Base-by-base conservation (phyloP, 202 grass and related monocot species). In the Cymbopogon flexuosus region DNA sequence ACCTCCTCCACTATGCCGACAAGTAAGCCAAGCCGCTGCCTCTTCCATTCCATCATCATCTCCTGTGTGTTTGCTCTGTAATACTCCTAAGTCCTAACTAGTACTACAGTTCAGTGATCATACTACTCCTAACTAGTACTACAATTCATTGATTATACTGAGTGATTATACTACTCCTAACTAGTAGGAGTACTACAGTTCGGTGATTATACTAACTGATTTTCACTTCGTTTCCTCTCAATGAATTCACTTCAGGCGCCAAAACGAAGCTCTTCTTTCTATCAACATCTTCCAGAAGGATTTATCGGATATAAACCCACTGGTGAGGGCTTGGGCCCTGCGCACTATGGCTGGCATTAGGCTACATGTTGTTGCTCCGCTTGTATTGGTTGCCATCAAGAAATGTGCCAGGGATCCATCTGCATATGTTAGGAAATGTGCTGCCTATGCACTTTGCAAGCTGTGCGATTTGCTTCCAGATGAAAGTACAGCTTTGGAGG, bases 211-310 rank as follows among this genome's bases (percentile, higher is more conserved):
- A 39, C 39, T 62, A 60, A 72, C 12, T 86, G 10, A 29, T 61
- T 81, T 71, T n/a, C 15, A 16, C 23, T 12, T 16, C 0, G 75
- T 34, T 9, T 56, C 51, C 39, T 5, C 10, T 43, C 81, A 24
- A 33, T 56, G 1, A 52, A 78, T n/a, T 64, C 36, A 11, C 61
- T 67, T 10, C 86, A 98, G 95, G 88, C 87, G 95, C 64, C 92
- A 92, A 69, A 94, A 98, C 65, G 95, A 98, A 85, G 95, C 95
- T 67, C 90, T 98, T 30, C 86, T 98, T 62, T 98, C 95, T 49
- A 88, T 98, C 24, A 98, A 98, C 77, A 94, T 88, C 76, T 98
- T 98, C 82, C 95, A 98, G 84, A 98, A 98, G 77, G 95, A 98
- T 65, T 78, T 98, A 56, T 91, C 92, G 15, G 92, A 98, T 69